These are phyloP conservation scores for Bipolaris bicolor DNA, from an alignment of 2,329 filamentous ascomycete species.

Conservation along the genomic window DNA sequence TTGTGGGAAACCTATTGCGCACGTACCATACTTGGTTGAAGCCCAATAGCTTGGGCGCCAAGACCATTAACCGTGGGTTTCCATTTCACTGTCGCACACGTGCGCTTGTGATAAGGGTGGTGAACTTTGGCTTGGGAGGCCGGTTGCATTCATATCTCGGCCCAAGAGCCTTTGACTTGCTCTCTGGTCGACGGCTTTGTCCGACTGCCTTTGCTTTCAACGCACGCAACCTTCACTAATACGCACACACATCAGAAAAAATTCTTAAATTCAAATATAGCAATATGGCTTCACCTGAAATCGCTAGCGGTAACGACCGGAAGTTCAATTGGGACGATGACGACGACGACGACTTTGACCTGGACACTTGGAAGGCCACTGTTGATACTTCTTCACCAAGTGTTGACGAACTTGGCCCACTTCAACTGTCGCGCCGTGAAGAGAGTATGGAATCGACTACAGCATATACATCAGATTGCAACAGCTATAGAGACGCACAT, in stretches of 20 bases:
- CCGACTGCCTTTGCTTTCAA: background rate
- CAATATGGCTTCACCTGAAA: constrained; percentile 10
- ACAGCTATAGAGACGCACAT: background rate
- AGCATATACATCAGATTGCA: background rate
- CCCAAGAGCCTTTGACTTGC: background rate
- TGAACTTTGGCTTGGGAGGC: background rate
- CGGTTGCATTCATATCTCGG: background rate
- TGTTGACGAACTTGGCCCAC: constrained; percentile 10
- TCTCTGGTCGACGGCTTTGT: background rate
- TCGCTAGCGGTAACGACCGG: constrained; percentile 6
- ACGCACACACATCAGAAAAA: background rate
- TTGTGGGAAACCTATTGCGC: background rate
- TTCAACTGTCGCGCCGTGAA: constrained; percentile 8
- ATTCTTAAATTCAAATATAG: background rate
- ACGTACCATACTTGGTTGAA: constrained; percentile 7
- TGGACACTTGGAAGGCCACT: constrained; percentile 20
- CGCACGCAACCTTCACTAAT: background rate
- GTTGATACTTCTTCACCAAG: constrained; percentile 20
- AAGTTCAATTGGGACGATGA: constrained; percentile 31
- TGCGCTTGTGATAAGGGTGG: constrained; percentile 1
- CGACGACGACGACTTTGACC: constrained; percentile 31
- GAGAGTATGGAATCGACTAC: background rate
- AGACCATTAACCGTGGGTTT: constrained; percentile 5
- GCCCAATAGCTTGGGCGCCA: constrained; percentile 4
- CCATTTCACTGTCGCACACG: constrained; percentile 3